These are phyloP conservation scores for Quercus variabilis DNA, from an alignment of 306 rosid genomes.

Conservation along the genomic window DNA sequence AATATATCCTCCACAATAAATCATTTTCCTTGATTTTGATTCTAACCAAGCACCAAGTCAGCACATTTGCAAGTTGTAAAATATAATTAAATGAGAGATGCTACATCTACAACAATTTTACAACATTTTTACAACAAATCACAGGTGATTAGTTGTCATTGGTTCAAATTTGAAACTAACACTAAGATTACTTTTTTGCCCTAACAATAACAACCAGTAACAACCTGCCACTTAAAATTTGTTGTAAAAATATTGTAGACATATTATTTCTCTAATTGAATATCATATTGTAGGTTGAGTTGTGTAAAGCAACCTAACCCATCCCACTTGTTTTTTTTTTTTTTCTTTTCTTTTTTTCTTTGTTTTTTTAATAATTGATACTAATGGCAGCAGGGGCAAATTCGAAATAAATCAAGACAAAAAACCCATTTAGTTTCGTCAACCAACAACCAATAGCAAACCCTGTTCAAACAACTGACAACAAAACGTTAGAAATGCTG, in stretches of 20 bases:
- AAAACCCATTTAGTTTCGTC: neutral
- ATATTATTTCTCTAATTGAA: neutral
- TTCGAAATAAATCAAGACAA: neutral
- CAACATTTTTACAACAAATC: too few relatives aligned
- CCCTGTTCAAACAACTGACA: neutral
- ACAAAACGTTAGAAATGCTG: neutral
- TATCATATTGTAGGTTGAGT: constrained; percentile 1
- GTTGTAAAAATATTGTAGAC: too few relatives aligned
- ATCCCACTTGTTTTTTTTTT: neutral
- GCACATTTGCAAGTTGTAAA: neutral
- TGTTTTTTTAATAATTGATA: too few relatives aligned
- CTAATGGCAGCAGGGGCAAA: neutral
- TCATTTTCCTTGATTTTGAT: neutral
- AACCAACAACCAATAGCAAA: constrained; percentile 8
- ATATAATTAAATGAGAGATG: neutral
- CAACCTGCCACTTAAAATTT: too few relatives aligned
- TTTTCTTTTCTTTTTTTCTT: neutral
- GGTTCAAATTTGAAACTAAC: too few relatives aligned
- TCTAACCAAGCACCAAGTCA: neutral
- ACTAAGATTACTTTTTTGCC: too few relatives aligned
- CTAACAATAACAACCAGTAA: too few relatives aligned
- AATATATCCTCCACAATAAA: neutral
- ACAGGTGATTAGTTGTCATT: too few relatives aligned
- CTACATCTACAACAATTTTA: too few relatives aligned
- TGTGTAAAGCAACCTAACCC: constrained; percentile 13